phyloP scores from a whole-genome alignment of 208 protist species.

The Naegleria lovaniensis region DNA sequence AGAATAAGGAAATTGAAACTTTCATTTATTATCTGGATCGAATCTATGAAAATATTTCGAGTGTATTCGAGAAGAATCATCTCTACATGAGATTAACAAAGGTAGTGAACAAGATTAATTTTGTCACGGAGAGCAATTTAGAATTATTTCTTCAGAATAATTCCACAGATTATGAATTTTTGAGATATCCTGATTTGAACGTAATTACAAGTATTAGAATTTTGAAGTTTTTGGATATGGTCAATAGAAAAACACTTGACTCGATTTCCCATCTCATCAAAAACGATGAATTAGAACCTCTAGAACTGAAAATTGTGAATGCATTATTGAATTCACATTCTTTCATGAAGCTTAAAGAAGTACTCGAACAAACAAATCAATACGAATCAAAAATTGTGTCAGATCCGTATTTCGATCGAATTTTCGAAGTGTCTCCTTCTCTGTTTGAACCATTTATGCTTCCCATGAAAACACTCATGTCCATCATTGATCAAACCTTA shows the following conservation, averaged over 20 bases:
- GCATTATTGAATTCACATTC: neutral
- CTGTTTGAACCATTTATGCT: neutral
- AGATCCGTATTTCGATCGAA: neutral
- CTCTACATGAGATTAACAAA: neutral
- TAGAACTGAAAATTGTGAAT: neutral
- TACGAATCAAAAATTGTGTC: neutral
- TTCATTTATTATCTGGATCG: neutral
- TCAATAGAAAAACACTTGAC: neutral
- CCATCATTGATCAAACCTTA: neutral
- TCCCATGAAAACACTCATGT: neutral
- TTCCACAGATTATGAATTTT: neutral
- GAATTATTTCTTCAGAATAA: neutral
- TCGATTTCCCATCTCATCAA: neutral
- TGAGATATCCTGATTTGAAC: neutral
- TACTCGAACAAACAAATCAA: neutral
- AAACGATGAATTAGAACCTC: neutral
- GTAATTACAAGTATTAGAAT: neutral
- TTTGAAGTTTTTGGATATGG: neutral
- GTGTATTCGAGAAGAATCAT: neutral
- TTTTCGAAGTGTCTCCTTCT: neutral
- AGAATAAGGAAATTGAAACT: neutral
- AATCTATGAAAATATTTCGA: neutral
- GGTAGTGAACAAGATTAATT: neutral
- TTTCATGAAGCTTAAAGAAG: neutral
- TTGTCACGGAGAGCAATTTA: neutral